These are phyloP conservation scores for Annulohypoxylon moriforme DNA, from an alignment of 495 filamentous ascomycete species.

Conservation along the genomic window DNA sequence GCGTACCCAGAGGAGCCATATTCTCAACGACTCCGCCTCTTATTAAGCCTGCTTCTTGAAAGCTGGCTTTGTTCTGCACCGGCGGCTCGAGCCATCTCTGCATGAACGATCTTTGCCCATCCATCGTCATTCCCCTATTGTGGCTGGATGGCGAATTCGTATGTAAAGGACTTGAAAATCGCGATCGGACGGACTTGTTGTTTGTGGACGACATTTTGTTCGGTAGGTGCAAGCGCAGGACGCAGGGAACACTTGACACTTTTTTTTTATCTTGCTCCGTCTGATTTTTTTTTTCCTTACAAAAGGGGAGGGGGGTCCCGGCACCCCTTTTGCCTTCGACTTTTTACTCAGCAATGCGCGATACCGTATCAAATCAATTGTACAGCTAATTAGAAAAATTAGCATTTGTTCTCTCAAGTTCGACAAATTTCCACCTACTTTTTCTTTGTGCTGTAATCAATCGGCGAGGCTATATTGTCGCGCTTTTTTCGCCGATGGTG, in stretches of 20 bases:
- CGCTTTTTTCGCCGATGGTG: slow-evolving; percentile 41
- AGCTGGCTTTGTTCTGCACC: slow-evolving; percentile 74
- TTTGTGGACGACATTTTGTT: slow-evolving; percentile 47
- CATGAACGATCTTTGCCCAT: slow-evolving; percentile 55
- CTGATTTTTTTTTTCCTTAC: slow-evolving; percentile 5
- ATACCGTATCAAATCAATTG: slow-evolving; percentile 36
- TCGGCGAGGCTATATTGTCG: slow-evolving; percentile 22
- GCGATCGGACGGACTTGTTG: slow-evolving; percentile 60
- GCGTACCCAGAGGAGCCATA: slow-evolving; percentile 75
- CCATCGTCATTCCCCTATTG: slow-evolving; percentile 48
- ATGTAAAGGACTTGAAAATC: slow-evolving; percentile 66
- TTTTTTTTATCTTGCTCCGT: slow-evolving; percentile 18
- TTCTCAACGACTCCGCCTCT: slow-evolving; percentile 72
- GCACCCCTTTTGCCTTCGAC: slow-evolving; percentile 38
- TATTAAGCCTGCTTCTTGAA: slow-evolving; percentile 71
- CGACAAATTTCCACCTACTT: background rate
- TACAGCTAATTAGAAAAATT: slow-evolving; percentile 20
- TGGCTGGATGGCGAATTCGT: slow-evolving; percentile 48
- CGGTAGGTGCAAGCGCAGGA: background rate
- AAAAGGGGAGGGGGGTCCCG: slow-evolving; percentile 16
- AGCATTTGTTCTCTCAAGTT: slow-evolving; percentile 13
- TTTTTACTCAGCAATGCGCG: slow-evolving; percentile 28
- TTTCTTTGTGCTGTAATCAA: background rate
- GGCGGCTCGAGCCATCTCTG: slow-evolving; percentile 79
- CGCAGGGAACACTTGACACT: background rate